phyloP scores from a whole-genome alignment of 495 filamentous ascomycete species.

The Hypoxylon trugodes region DNA sequence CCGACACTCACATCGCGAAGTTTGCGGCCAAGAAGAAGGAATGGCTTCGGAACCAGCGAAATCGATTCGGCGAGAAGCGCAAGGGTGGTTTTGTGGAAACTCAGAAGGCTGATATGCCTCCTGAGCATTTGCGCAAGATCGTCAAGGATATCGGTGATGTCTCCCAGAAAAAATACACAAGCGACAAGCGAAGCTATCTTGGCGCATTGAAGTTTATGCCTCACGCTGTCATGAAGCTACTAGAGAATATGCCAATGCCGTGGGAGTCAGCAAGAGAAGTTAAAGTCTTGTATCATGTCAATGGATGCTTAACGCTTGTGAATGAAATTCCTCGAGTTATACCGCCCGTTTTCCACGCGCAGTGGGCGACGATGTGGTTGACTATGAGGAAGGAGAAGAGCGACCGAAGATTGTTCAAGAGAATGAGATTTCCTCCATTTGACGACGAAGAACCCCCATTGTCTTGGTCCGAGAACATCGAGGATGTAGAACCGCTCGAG shows the following conservation, averaged over 20 bases:
- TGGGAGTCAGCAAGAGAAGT: slow-evolving; percentile 97
- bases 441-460: slow-evolving; percentile 98
- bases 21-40: slow-evolving; percentile 98
- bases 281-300: slow-evolving; percentile 98
- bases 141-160: slow-evolving; percentile 99
- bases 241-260: slow-evolving; percentile 99
- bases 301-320: slow-evolving; percentile 94
- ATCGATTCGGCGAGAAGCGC: slow-evolving; percentile 94
- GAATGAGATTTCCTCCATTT: slow-evolving; percentile 99
- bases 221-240: slow-evolving; percentile 96
- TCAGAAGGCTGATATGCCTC: slow-evolving; percentile 98
- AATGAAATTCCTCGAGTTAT: slow-evolving; percentile 98
- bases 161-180: slow-evolving; percentile 98
- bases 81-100: slow-evolving; percentile 97
- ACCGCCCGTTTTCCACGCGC: slow-evolving; percentile 97
- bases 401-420: slow-evolving; percentile 94
- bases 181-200: slow-evolving; percentile 97
- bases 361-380: slow-evolving; percentile 99
- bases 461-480: slow-evolving; percentile 98
- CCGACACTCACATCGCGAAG: slow-evolving; percentile 89
- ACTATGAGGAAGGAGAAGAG: slow-evolving; percentile 98
- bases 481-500: slow-evolving; percentile 96
- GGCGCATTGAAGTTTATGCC: slow-evolving; percentile 99
- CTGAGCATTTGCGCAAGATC: slow-evolving; percentile 97
- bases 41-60: slow-evolving; percentile 93